Percentiles rank a stretch among this genome's conserved stretches.
Evolutionary conservation across 306 rosid species (phyloP).

Genomic region (Lathyrus sativus): DNA sequence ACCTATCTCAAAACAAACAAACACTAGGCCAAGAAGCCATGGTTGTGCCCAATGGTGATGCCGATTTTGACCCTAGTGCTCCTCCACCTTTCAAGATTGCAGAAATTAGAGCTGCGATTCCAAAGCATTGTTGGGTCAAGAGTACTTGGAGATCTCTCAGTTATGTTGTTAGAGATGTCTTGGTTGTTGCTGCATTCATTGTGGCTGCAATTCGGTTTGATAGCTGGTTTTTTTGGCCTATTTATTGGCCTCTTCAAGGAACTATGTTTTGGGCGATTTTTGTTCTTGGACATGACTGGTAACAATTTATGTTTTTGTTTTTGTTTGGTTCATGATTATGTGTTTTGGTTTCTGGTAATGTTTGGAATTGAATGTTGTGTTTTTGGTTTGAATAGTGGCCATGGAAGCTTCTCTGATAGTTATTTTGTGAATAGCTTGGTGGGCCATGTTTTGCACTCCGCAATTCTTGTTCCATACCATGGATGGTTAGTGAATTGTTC

Average conservation of each 20-base stretch:
- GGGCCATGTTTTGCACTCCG: conserved; percentile 87
- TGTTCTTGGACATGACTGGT: conserved; percentile 98
- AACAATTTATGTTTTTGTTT: neutral
- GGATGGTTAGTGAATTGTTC: conserved; percentile 66
- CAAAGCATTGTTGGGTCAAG: conserved; percentile 87
- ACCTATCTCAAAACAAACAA: conserved; percentile 18
- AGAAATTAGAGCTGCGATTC: conserved; percentile 88
- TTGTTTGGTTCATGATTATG: neutral
- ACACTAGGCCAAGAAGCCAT: conserved; percentile 24
- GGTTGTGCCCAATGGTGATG: conserved; percentile 21
- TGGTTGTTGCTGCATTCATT: conserved; percentile 44
- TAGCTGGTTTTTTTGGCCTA: conserved; percentile 62
- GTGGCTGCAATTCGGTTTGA: conserved; percentile 50
- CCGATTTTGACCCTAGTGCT: conserved; percentile 74
- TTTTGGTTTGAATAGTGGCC: conserved; percentile 64
- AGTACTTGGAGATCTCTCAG: conserved; percentile 71
- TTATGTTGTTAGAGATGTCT: conserved; percentile 70
- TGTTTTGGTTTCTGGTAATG: neutral
- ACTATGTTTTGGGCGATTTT: conserved; percentile 98
- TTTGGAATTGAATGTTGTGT: neutral
- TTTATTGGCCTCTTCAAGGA: conserved; percentile 86
- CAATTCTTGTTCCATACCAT: conserved; percentile 88
- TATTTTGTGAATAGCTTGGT: conserved; percentile 54
- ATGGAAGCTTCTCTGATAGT: conserved; percentile 93
- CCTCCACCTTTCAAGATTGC: conserved; percentile 85